Evolutionary conservation across 345 rosid species (phyloP).

Genomic region (Salix arbutifolia): DNA sequence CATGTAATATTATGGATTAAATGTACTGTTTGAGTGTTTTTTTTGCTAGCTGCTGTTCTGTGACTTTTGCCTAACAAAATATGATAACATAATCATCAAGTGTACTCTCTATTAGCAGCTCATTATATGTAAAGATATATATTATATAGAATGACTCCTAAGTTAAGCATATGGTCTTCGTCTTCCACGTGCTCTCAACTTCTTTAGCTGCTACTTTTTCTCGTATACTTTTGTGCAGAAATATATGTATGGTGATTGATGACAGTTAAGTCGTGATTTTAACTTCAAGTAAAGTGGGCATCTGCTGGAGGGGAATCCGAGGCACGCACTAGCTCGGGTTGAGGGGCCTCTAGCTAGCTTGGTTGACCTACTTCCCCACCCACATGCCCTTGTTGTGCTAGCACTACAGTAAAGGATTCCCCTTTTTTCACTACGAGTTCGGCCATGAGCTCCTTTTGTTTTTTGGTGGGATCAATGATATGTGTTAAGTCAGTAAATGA

Average conservation of each 20-base stretch:
- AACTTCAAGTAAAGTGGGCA: conserved; percentile 8
- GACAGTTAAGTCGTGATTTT: neutral
- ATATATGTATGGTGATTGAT: neutral
- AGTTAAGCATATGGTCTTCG: neutral
- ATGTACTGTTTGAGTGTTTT: neutral
- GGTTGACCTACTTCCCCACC: neutral
- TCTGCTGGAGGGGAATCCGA: conserved; percentile 5
- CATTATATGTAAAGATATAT: neutral
- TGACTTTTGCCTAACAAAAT: neutral
- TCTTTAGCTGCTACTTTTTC: neutral
- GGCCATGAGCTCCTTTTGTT: neutral
- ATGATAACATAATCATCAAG: neutral
- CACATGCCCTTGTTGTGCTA: neutral
- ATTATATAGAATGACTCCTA: neutral
- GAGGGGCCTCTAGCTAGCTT: neutral
- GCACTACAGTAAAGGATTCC: neutral
- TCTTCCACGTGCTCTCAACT: neutral
- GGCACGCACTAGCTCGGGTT: neutral
- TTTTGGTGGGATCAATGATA: neutral
- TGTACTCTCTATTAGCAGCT: neutral
- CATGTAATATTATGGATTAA: neutral
- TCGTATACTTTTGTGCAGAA: neutral
- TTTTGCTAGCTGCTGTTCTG: neutral
- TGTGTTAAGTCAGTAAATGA: too few species aligned
- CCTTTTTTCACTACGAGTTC: neutral